Conservation (phyloP, 2,329 filamentous ascomycete genomes). For the Hypoxylon sp. region DNA sequence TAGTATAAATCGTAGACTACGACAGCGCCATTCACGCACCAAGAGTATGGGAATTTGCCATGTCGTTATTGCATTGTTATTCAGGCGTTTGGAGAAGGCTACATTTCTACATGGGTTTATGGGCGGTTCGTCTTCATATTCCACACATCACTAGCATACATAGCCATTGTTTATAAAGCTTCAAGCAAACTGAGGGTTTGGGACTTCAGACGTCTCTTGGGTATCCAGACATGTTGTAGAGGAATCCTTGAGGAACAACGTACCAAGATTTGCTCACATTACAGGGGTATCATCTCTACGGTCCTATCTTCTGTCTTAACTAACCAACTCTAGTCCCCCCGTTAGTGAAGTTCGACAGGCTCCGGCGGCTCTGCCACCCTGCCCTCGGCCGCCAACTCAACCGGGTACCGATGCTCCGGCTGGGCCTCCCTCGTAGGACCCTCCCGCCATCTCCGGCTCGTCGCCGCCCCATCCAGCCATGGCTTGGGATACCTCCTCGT, state of each 20-base stretch:
- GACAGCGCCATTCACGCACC: slow-evolving; percentile 8
- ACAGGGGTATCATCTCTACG: not conserved
- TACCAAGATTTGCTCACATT: not conserved
- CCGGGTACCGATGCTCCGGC: not conserved
- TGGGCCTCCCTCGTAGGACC: not conserved
- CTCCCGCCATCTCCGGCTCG: not conserved
- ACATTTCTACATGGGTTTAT: slow-evolving; percentile 21
- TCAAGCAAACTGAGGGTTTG: not conserved
- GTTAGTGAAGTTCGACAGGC: not conserved
- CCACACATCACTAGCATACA: not conserved
- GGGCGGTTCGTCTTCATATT: not conserved
- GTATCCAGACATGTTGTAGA: not conserved
- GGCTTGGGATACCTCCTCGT: not conserved
- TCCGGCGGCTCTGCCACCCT: not conserved
- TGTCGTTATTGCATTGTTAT: slow-evolving; percentile 19
- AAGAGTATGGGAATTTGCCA: slow-evolving; percentile 3
- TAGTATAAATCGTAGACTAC: slow-evolving; percentile 8
- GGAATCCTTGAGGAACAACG: not conserved
- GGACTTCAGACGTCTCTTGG: not conserved
- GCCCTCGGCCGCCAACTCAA: not conserved
- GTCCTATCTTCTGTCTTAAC: not conserved
- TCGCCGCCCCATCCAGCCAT: not conserved
- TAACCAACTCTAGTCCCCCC: not conserved
- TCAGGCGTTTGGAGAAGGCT: slow-evolving; percentile 13
- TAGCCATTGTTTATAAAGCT: not conserved